Conservation (phyloP, 352 stramenopile species). For the Phytophthora lateralis region DNA sequence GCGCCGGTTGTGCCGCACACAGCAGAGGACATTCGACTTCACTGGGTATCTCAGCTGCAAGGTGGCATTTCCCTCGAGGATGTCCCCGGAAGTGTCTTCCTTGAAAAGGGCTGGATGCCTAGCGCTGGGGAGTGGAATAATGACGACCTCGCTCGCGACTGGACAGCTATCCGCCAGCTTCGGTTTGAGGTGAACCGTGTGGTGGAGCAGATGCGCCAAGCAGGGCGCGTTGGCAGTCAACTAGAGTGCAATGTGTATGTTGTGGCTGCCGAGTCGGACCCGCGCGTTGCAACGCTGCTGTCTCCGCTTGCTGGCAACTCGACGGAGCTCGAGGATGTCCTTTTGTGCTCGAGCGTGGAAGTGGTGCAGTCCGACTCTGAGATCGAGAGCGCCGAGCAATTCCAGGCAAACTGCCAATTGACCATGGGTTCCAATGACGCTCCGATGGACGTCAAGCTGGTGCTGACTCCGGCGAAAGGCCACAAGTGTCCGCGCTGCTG, state of each 20-base stretch:
- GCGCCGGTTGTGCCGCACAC: constrained; percentile 96
- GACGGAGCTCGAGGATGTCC: constrained; percentile 68
- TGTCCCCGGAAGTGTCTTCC: constrained; percentile 76
- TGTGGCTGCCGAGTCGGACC: constrained; percentile 44
- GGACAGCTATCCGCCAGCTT: constrained; percentile 88
- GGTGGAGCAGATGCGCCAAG: constrained; percentile 72
- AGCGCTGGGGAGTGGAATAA: constrained; percentile 58
- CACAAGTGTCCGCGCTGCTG: constrained; percentile 91
- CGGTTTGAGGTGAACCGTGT: constrained; percentile 83
- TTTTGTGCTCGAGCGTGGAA: constrained; percentile 71
- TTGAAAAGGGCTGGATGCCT: constrained; percentile 67
- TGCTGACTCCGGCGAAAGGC: constrained; percentile 63
- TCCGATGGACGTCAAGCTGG: constrained; percentile 55
- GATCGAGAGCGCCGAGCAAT: constrained; percentile 37
- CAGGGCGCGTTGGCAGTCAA: constrained; percentile 63
- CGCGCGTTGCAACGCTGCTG: constrained; percentile 67
- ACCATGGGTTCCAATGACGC: constrained; percentile 37
- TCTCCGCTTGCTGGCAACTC: constrained; percentile 13
- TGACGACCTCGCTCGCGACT: constrained; percentile 69
- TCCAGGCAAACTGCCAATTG: constrained; percentile 46
- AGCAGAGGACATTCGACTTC: constrained; percentile 96
- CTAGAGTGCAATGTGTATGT: constrained; percentile 79
- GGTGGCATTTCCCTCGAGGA: constrained; percentile 51
- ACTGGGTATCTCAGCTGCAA: constrained; percentile 63
- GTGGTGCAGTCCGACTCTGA: constrained; percentile 45